phyloP scores from a whole-genome alignment of 257 asterid species.

The Solanum piurae region DNA sequence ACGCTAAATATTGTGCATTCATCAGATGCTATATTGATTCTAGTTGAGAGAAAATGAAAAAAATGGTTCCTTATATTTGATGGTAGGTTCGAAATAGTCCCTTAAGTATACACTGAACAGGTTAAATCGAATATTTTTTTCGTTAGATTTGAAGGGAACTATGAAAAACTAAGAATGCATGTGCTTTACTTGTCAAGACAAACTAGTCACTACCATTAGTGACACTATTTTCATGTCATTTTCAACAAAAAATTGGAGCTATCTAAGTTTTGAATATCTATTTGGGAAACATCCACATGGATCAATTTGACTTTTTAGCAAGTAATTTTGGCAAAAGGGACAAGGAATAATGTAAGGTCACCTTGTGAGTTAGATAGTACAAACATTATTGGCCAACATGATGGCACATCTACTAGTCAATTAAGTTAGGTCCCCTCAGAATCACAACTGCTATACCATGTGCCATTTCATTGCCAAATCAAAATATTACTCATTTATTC shows the following conservation, averaged over 20 bases:
- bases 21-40: neutral
- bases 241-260: neutral
- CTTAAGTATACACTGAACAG: neutral
- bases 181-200: neutral
- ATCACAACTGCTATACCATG: neutral
- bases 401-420: neutral
- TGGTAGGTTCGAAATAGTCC: neutral
- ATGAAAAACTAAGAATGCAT: neutral
- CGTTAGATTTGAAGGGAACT: neutral
- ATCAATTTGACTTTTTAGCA: neutral
- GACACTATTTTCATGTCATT: neutral
- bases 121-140: neutral
- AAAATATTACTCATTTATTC: neutral
- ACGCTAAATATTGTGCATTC: neutral
- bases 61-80: neutral
- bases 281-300: neutral
- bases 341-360: neutral
- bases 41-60: neutral
- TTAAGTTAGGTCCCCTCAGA: neutral
- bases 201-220: neutral
- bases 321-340: neutral
- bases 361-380: neutral
- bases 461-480: neutral
- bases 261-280: neutral
- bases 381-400: neutral